Conservation (phyloP, 2,329 filamentous ascomycete species). For the Ceratocystis cacaofunesta region DNA sequence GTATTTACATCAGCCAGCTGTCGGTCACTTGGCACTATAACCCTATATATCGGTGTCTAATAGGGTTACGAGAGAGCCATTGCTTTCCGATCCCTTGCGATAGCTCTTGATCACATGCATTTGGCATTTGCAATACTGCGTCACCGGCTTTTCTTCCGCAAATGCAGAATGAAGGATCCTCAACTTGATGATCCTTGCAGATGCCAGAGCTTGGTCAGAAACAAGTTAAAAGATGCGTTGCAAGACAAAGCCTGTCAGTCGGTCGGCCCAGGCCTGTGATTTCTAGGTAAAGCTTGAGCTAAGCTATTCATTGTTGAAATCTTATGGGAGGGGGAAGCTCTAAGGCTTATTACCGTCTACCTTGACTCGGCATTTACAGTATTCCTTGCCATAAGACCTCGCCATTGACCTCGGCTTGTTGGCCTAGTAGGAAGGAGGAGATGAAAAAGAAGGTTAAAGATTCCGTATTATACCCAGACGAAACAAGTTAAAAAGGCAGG, state of each 20-base stretch:
- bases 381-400: not conserved
- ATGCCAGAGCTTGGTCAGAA: not conserved
- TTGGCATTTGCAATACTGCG: not conserved
- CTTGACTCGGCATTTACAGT: not conserved
- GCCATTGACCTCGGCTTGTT: conserved; percentile 8
- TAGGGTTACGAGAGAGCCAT: not conserved
- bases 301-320: not conserved
- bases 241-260: not conserved
- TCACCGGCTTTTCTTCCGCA: not conserved
- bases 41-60: not conserved
- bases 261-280: not conserved
- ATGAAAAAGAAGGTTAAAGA: not conserved
- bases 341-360: not conserved
- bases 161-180: not conserved
- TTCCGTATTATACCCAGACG: not conserved
- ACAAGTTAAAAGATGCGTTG: not conserved
- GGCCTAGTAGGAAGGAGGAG: not conserved
- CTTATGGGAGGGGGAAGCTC: not conserved
- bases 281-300: not conserved
- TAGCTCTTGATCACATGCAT: not conserved
- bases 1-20: not conserved
- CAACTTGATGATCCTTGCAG: not conserved
- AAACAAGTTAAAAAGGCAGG: not conserved
- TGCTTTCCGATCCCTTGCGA: not conserved
- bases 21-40: not conserved